Conservation (phyloP, 2,329 filamentous ascomycete genomes). For the Microsporum ferrugineum region DNA sequence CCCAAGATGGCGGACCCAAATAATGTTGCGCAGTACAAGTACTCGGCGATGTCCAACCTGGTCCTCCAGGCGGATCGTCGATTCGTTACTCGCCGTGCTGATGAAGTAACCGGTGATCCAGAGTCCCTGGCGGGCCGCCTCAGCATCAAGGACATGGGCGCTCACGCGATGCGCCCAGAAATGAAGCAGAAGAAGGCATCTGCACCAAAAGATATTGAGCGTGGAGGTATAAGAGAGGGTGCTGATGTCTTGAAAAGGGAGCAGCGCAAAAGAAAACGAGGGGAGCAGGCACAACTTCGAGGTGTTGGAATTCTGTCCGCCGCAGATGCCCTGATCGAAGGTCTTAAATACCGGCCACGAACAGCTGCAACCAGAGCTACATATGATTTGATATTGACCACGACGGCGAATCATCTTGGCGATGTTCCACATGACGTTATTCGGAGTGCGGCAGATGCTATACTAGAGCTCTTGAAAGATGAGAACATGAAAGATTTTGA, state of each 20-base stretch:
- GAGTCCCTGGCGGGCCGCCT: constrained; percentile 92
- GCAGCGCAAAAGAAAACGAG: constrained; percentile 72
- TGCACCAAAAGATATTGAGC: constrained; percentile 57
- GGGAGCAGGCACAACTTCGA: constrained; percentile 57
- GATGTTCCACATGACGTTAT: constrained; percentile 89
- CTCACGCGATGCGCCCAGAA: constrained; percentile 63
- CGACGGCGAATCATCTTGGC: constrained; percentile 76
- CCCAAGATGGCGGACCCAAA: constrained; percentile 56
- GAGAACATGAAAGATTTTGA: constrained; percentile 94
- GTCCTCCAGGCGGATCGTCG: constrained; percentile 98
- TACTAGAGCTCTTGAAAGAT: constrained; percentile 85
- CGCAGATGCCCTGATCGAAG: constrained; percentile 77
- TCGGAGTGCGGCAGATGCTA: constrained; percentile 83
- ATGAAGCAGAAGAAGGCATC: constrained; percentile 67
- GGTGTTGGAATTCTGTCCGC: constrained; percentile 71
- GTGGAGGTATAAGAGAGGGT: constrained; percentile 66
- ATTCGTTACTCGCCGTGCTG: constrained; percentile 81
- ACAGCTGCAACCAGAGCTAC: constrained; percentile 85
- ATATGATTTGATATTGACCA: constrained; percentile 86
- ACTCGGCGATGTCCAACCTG: constrained; percentile 99
- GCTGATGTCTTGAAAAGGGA: constrained; percentile 73
- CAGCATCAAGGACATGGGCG: constrained; percentile 90
- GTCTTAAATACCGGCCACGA: constrained; percentile 79
- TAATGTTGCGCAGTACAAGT: constrained; percentile 94
- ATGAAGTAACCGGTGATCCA: constrained; percentile 93